Conservation (phyloP, 2,329 filamentous ascomycete species). For the Metarhizium guizhouense region DNA sequence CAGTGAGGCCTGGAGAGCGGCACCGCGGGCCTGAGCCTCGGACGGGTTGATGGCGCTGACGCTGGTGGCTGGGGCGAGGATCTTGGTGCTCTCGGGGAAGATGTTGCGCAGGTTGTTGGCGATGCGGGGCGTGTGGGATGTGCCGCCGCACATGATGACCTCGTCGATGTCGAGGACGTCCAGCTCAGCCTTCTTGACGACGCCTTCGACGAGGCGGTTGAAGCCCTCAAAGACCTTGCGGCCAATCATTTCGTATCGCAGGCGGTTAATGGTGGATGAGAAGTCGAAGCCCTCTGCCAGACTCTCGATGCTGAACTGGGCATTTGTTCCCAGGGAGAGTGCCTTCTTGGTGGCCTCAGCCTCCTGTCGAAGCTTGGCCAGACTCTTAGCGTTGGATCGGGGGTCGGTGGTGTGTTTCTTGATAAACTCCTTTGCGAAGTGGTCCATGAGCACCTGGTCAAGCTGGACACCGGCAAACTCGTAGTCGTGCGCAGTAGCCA, state of each 20-base stretch:
- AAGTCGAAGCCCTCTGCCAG: constrained; percentile 86
- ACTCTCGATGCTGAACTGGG: constrained; percentile 87
- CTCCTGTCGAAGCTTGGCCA: constrained; percentile 90
- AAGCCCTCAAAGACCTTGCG: constrained; percentile 84
- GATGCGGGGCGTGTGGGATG: constrained; percentile 88
- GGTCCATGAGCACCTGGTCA: constrained; percentile 85
- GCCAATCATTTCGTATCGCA: constrained; percentile 83
- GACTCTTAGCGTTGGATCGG: constrained; percentile 65
- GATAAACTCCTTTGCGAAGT: constrained; percentile 97
- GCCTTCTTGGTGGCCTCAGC: constrained; percentile 88
- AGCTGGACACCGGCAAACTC: constrained; percentile 80
- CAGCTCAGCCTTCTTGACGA: constrained; percentile 83
- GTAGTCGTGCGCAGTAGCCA: constrained; percentile 92
- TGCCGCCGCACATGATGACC: constrained; percentile 87
- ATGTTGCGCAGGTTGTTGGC: constrained; percentile 68
- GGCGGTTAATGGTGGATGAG: constrained; percentile 81
- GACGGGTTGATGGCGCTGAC: constrained; percentile 82
- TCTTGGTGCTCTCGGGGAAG: constrained; percentile 70
- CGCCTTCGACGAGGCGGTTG: constrained; percentile 74
- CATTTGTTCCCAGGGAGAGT: constrained; percentile 78
- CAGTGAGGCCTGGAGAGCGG: constrained; percentile 88
- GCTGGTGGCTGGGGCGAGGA: constrained; percentile 77
- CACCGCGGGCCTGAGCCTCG: constrained; percentile 79
- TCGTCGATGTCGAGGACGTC: constrained; percentile 91
- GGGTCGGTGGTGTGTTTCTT: constrained; percentile 95